A percentile compares a stretch with the other conserved stretches of the same genome.
Conservation (phyloP, 2,329 filamentous ascomycete genomes). For the Fusarium proliferatum region DNA sequence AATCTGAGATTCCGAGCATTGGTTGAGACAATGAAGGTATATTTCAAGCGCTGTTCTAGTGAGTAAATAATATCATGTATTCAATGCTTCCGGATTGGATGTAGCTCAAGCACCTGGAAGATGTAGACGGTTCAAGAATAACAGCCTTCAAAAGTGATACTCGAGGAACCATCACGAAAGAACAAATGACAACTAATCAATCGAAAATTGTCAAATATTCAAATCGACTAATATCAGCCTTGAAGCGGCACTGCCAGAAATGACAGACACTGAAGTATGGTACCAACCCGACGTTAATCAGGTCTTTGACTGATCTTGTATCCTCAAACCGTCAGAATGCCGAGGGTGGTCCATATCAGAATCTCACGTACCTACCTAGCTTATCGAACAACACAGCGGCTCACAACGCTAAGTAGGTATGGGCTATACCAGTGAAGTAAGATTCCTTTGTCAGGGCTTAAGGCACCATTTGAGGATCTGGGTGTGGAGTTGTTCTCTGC, state of each 20-base stretch:
- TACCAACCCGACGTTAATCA: neutral
- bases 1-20: neutral
- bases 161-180: neutral
- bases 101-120: neutral
- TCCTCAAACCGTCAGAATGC: neutral
- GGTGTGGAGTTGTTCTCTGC: conserved; percentile 14
- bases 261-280: neutral
- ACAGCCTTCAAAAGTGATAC: neutral
- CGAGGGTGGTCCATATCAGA: neutral
- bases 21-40: neutral
- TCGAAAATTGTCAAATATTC: neutral
- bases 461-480: conserved; percentile 4
- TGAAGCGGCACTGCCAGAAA: neutral
- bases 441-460: conserved; percentile 11
- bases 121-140: neutral
- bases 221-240: neutral
- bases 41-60: neutral
- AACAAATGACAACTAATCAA: neutral
- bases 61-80: neutral
- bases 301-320: neutral
- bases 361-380: neutral
- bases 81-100: neutral
- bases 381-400: neutral
- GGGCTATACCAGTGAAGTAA: conserved; percentile 1
- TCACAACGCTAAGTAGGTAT: neutral